These are phyloP conservation scores for Pisolithus orientalis DNA, from an alignment of 768 basidiomycete genomes.

Conservation along the genomic window DNA sequence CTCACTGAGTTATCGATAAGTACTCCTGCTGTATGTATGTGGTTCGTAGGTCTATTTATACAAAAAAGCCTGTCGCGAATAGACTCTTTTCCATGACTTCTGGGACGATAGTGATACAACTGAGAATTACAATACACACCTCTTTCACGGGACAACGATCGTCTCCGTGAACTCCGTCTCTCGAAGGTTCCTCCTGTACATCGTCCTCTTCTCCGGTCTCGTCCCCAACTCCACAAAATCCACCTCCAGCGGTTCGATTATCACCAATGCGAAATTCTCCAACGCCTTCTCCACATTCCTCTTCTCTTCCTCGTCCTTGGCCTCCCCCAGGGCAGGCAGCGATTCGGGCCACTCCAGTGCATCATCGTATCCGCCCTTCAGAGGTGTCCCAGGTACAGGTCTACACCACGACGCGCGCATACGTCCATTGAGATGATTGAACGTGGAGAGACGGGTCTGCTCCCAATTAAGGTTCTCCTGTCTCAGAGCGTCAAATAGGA, in stretches of 20 bases:
- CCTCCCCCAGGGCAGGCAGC: conserved; percentile 44
- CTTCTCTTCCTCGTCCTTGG: conserved; percentile 38
- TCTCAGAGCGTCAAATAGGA: conserved; percentile 29
- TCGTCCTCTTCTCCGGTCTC: conserved; percentile 52
- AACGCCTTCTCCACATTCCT: conserved; percentile 48
- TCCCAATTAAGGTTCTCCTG: conserved; percentile 53
- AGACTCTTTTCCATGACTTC: not conserved
- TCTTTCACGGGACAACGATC: conserved; percentile 51
- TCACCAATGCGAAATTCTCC: conserved; percentile 61
- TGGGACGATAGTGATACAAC: not conserved
- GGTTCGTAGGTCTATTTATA: too few relatives aligned
- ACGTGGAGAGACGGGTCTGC: conserved; percentile 50
- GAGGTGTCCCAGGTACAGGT: conserved; percentile 54
- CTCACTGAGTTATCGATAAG: not conserved
- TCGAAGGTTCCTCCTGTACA: conserved; percentile 33
- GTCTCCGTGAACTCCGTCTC: conserved; percentile 51
- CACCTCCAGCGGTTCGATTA: conserved; percentile 65
- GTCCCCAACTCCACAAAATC: conserved; percentile 62
- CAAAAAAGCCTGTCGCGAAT: not conserved
- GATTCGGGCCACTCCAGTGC: conserved; percentile 55
- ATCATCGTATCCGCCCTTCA: conserved; percentile 49
- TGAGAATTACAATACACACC: not conserved
- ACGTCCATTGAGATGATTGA: conserved; percentile 48
- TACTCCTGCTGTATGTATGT: too few relatives aligned
- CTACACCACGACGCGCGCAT: conserved; percentile 73